Evolutionary conservation across 305 asterid species (phyloP).

Genomic region (Fraxinus sp.): DNA sequence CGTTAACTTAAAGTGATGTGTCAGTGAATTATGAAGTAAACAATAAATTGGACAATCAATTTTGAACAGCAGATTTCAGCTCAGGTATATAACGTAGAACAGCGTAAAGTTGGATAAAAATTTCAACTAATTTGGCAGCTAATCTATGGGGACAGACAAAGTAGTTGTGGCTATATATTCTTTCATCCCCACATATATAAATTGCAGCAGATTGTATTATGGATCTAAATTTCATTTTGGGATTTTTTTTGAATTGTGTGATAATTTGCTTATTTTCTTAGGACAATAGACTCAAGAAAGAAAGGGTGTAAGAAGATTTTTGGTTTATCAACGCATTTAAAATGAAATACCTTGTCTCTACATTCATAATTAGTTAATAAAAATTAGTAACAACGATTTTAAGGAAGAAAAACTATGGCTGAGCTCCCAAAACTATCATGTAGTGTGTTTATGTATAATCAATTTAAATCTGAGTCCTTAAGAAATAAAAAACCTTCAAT

Average conservation of each 20-base stretch:
- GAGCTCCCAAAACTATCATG: background rate
- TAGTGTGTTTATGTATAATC: background rate
- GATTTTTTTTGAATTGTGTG: background rate
- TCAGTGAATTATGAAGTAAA: too few species aligned
- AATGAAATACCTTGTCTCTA: background rate
- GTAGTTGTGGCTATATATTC: slow-evolving; percentile 1
- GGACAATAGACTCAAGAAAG: background rate
- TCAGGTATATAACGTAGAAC: background rate
- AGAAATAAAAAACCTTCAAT: background rate
- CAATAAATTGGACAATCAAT: too few species aligned
- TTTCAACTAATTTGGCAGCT: background rate
- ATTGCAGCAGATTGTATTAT: background rate
- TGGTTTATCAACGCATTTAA: background rate
- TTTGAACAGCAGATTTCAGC: too few species aligned
- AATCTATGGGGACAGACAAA: background rate
- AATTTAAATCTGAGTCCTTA: background rate
- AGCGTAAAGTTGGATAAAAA: background rate
- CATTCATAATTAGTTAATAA: background rate
- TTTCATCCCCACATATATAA: background rate
- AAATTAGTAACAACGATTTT: background rate
- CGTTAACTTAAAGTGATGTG: too few species aligned
- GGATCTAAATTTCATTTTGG: background rate
- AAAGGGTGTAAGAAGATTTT: background rate
- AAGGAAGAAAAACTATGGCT: background rate
- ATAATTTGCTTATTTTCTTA: background rate